Percentiles rank a stretch among this genome's conserved stretches.
Evolutionary conservation across 2,329 filamentous ascomycete species (phyloP).

Genomic region (Trichoderma aggressivum): DNA sequence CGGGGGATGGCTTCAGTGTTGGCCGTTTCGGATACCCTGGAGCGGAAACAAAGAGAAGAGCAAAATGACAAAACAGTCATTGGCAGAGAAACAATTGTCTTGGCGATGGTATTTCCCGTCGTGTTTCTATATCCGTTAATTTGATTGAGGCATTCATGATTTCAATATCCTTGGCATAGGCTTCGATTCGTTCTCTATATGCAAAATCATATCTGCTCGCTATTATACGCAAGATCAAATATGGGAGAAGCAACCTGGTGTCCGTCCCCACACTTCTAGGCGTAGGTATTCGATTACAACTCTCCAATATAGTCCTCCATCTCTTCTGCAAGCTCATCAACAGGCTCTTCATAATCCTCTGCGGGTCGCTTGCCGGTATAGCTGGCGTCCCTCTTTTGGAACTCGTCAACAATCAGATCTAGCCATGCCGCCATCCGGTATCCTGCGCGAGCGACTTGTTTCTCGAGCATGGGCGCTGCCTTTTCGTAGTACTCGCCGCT

Average conservation of each 20-base stretch:
- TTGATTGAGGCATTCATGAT: neutral
- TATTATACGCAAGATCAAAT: neutral
- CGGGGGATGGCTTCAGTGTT: neutral
- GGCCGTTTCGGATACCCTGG: constrained; percentile 2
- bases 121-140: neutral
- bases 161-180: neutral
- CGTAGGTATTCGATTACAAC: neutral
- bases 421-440: constrained; percentile 67
- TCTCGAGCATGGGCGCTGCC: constrained; percentile 61
- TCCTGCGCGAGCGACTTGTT: constrained; percentile 65
- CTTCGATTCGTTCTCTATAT: neutral
- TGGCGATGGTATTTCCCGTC: neutral
- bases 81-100: neutral
- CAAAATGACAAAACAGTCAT: neutral
- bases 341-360: constrained; percentile 16
- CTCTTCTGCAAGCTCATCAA: constrained; percentile 26
- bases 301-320: constrained; percentile 23
- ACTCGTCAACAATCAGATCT: constrained; percentile 54
- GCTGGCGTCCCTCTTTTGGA: constrained; percentile 24
- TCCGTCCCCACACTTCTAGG: neutral
- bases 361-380: constrained; percentile 15
- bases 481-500: constrained; percentile 60
- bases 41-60: neutral
- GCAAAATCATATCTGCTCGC: neutral
- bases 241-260: neutral